Conservation (phyloP, 192 early-diverging fungal genomes). For the Coemansia sp. region DNA sequence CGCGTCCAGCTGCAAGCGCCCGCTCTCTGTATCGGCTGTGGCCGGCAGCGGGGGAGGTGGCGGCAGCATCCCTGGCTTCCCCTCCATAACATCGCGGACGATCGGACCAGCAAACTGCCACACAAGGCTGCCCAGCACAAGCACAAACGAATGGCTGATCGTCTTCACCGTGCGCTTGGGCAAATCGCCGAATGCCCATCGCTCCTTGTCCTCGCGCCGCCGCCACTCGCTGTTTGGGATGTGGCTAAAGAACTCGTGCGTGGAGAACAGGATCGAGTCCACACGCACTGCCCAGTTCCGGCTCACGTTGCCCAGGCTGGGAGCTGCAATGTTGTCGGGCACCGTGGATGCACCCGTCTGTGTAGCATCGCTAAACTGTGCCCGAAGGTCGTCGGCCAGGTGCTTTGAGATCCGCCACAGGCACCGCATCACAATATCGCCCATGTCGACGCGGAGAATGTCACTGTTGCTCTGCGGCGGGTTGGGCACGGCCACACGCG, state of each 20-base stretch:
- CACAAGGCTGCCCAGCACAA: constrained; percentile 35
- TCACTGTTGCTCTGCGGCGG: constrained; percentile 46
- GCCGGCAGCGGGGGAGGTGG: constrained; percentile 5
- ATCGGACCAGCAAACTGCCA: constrained; percentile 39
- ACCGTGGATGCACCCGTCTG: no score
- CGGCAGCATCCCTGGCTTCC: constrained; percentile 9
- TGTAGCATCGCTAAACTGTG: constrained; percentile 39
- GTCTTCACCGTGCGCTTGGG: constrained; percentile 95
- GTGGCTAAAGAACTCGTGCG: constrained; percentile 76
- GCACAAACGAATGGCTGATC: constrained; percentile 70
- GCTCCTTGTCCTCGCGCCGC: constrained; percentile 53
- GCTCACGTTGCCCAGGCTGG: neutral
- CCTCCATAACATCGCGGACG: constrained; percentile 29
- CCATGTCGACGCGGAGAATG: constrained; percentile 61
- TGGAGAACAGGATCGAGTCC: constrained; percentile 56
- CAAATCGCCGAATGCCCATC: constrained; percentile 79
- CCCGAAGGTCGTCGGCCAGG: constrained; percentile 63
- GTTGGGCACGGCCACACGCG: constrained; percentile 51
- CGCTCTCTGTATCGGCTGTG: neutral
- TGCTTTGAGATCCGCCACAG: constrained; percentile 93
- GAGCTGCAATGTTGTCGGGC: neutral
- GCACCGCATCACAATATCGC: constrained; percentile 92
- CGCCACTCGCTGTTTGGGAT: constrained; percentile 88
- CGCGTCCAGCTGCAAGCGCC: neutral
- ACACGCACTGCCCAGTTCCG: neutral